Base-by-base conservation (phyloP, 345 rosid genomes). In the Nasturtium officinale region DNA sequence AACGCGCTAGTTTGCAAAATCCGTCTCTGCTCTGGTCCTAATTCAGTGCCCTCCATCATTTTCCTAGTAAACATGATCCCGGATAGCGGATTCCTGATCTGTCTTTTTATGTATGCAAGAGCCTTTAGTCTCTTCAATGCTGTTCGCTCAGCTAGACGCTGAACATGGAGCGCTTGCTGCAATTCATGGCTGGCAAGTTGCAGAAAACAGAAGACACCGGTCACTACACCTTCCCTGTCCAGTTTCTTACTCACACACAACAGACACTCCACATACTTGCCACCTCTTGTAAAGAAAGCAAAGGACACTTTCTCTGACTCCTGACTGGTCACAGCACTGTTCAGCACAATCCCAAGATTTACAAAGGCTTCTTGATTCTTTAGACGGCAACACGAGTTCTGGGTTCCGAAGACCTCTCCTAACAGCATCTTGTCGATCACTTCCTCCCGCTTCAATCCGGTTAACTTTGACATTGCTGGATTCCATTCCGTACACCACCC, bases 401-500 rank as follows among this genome's bases (percentile, higher is more conserved):
- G 86, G 33, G 81, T 77, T 53, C 98, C 98, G 45, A 94, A 94
- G 67, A 94, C 92, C 83, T 91, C 95, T 30, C 91, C 97, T 47
- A 94, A 51, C 11, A 94, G 89, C 93, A 94, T 89, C 73, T 89
- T 94, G 65, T 88, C 89, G 2, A 94, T 65, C 25, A 94, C 92
- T 73, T 90, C 92, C 67, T 90, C 95, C 52, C 97, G 85, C 60
- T 82, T 85, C 89, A 92, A 85, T 56, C 96, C 96, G 3, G 90
- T 90, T 76, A 93, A 61, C 69, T 85, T 89, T 25, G 76, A 78
- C 97, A 93, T 93, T n/a, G 97, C 90, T 4, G 85, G 86, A 78
- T 93, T 93, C 98, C 98, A 93, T 83, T 94, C 98, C 0, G 95
- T 89, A 77, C 98, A 94, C 97, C 97, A 91, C 5, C 98, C 98